These are phyloP conservation scores for Avena insularis DNA, from an alignment of 176 grass and related monocot genomes.

Conservation along the genomic window DNA sequence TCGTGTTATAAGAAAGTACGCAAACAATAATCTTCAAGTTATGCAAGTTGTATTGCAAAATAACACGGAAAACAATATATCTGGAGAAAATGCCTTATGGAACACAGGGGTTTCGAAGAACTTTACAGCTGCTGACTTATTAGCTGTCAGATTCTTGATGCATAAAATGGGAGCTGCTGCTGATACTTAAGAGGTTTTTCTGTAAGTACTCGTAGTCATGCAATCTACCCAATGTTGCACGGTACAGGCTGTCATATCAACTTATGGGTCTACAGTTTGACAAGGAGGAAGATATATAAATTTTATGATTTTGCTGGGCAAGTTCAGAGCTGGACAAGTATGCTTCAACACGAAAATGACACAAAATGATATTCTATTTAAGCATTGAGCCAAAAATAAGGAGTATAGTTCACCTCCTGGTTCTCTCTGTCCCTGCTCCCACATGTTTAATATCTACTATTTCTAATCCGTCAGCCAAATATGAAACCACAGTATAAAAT, in stretches of 20 bases:
- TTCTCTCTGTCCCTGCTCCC: too few species aligned
- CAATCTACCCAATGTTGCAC: neutral
- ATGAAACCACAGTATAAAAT: too few species aligned
- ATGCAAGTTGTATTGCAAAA: constrained; percentile 53
- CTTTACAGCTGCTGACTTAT: constrained; percentile 77
- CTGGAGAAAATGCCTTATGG: constrained; percentile 56
- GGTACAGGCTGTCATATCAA: neutral
- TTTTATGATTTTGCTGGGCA: neutral
- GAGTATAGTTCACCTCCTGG: too few species aligned
- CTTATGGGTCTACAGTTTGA: neutral
- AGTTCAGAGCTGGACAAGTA: too few species aligned
- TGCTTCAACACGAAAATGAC: too few species aligned
- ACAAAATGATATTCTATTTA: too few species aligned
- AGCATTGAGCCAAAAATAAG: too few species aligned
- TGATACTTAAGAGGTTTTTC: neutral
- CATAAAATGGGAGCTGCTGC: constrained; percentile 33
- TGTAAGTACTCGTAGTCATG: constrained; percentile 18
- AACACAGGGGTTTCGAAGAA: constrained; percentile 62
- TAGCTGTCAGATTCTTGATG: constrained; percentile 80
- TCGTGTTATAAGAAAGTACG: constrained; percentile 74
- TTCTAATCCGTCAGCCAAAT: too few species aligned
- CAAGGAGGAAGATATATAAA: neutral
- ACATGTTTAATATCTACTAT: too few species aligned
- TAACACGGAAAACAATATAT: constrained; percentile 16
- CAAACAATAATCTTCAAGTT: constrained; percentile 58